Evolutionary conservation across 106 monocot genomes (phyloP), one percentile per base, ranked within the genome.

Genomic region (Iris macrosiphon): DNA sequence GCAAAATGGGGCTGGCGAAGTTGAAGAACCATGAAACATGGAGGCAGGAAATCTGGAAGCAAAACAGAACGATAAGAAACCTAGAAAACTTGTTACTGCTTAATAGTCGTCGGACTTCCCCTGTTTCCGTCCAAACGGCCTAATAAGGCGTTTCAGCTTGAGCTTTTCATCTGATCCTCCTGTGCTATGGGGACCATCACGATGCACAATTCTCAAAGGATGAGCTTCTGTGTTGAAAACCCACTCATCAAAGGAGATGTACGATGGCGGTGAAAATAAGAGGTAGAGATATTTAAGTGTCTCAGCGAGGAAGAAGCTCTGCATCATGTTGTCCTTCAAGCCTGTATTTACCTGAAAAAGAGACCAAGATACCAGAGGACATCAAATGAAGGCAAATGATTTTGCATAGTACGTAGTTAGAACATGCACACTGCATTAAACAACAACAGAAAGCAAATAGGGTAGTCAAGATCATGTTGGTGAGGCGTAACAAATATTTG

Each of bases 211-310:
- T 66, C 76, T 78, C 42, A 95, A 50, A 22, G 94, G 94, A 76
- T 95, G 94, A 2, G 94, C 94, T 81, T 95, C 94, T 2, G 94
- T 95, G 71, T 95, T 95, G 72, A 95, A 95, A 32, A 95, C 94
- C 94, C 94, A 95, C 75, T 95, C 89, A 38, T 95, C 94, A 32
- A 95, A 84, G 26, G 94, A 89, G 54, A 95, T 82, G 37, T 85
- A 59, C 7, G 88, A 89, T 16, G 94, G 81, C 20, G 94, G 94
- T 14, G 94, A 95, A 63, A 95, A 95, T 33, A 95, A 44, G 43
- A 95, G 88, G 60, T 95, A 95, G 24, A 95, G 81, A 59, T 95
- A 95, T 67, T 95, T 95, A 21, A 95, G 76, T 2, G 94, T 95
- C 73, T 95, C 94, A 3, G 94, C 88, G 5, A 89, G 81, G 66